Evolutionary conservation across 2,329 filamentous ascomycete species (phyloP), one percentile per base, ranked within the genome.

Genomic region (Beauveria sp.): DNA sequence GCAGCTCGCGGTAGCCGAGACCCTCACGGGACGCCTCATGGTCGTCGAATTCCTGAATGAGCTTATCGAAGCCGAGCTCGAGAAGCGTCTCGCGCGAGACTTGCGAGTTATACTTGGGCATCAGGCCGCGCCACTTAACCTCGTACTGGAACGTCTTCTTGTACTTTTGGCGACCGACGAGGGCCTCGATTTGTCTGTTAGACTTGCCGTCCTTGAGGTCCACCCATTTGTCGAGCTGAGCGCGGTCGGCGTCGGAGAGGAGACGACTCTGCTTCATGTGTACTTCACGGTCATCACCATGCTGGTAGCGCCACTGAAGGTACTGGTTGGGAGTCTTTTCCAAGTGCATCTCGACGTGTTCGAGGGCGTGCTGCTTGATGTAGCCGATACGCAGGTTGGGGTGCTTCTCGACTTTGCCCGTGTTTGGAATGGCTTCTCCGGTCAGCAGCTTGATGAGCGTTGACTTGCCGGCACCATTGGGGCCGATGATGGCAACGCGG

Each of bases 111-210:
- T 89, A 80, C 82, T 98, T 99, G 63, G 95, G 95, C 22, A 98
- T 81, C 76, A 91, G 85, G 66, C 86, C 83, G 65, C 88, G 79
- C 95, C 95, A 99, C 84, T 98, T 97, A 50, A 97, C 86, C 80
- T 98, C 93, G 72, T 98, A 98, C 81, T 97, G 93, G 85, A 96
- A 97, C 46, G 88, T 90, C 86, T 99, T 99, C 87, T 99, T 98
- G 80, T 86, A 97, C 81, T 99, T 99, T 74, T 97, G 93, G 68
- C 95, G 89, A 81, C 95, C 95, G 68, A 99, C 96, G 30, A 99
- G 82, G 18, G 89, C 81, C 74, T 99, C 95, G 57, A 99, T 80
- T 71, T 90, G 89, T 65, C 88, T 85, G 26, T 81, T 76, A 14
- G 91, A 88, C 69, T 86, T 89, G 68, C 93, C 93, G 67, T 96